Evolutionary conservation across 805 yeast species (phyloP), one percentile per base, ranked within the genome.

Genomic region (Candida andamanensis): DNA sequence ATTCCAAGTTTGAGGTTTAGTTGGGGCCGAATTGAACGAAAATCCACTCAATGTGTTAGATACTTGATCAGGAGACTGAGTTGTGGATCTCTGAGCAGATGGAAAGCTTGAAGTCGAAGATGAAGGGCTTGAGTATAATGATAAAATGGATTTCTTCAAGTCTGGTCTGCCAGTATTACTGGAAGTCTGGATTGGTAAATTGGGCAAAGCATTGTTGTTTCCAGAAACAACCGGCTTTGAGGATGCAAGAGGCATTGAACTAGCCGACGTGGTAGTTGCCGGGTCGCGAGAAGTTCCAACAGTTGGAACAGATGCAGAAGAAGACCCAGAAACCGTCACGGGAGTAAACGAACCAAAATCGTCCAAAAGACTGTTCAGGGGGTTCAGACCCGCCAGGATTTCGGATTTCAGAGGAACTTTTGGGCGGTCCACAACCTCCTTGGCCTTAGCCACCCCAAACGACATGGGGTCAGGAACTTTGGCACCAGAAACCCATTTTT

Each of bases 71-170:
- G 17, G 23, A 15, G 30, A 20, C 17, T 34, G 37, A 4, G 19
- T 16, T 6, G 16, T 21, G 17, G 13, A 6, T 13, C 6, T 7
- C 20, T 25, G 34, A 18, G 36, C 28, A 15, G 51, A 59, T 14
- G 46, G 38, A 37, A 58, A 50, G 32, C 56, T 52, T 8, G 61
- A 55, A 13, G 64, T 58, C 14, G 80, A 83, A 2, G 84, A 55
- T 2, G 68, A 55, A 13, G 69, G 69, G 10, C 67, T 73, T 1
- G 94, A 76, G 55, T 92, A 92, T 32, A 92, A 69, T 15, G 97
- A 86, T 37, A 92, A 61, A 38, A 92, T 92, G 1, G 96, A 85
- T 60, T 85, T 85, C 52, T 92, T 92, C 56, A 92, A 69, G 50
- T 90, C 97, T 3, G 92, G 90, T 49, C 95, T 72, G 20, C 55